These are phyloP conservation scores for Otatea glauca DNA, from an alignment of 176 grass and related monocot species.

Conservation along the genomic window DNA sequence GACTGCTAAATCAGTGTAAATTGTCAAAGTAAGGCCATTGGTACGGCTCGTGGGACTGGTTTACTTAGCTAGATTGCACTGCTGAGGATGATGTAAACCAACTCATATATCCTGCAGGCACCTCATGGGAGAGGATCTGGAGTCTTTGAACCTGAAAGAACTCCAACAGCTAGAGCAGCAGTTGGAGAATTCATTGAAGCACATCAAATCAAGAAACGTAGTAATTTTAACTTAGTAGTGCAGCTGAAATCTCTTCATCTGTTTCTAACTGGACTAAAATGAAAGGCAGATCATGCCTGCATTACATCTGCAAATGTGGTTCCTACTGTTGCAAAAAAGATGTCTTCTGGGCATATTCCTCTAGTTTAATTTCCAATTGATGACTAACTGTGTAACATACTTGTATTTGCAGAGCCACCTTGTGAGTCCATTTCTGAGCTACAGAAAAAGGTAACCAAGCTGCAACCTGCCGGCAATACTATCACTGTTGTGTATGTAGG, in stretches of 20 bases:
- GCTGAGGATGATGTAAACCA: neutral
- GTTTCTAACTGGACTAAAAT: conserved; percentile 19
- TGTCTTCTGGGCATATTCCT: neutral
- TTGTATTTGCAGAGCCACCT: conserved; percentile 62
- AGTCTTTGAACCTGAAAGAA: conserved; percentile 66
- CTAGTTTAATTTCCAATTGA: neutral
- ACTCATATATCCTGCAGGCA: conserved; percentile 52
- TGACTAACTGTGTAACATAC: neutral
- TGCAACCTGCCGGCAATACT: neutral
- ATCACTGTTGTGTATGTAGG: neutral
- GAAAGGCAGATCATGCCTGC: neutral
- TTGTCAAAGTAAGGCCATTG: too few species aligned
- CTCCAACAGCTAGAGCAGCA: conserved; percentile 85
- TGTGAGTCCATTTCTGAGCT: conserved; percentile 71
- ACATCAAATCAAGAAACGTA: conserved; percentile 81
- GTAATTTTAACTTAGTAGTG: conserved; percentile 26
- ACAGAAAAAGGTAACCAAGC: conserved; percentile 60
- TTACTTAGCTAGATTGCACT: neutral
- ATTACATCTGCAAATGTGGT: neutral
- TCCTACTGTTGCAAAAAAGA: neutral
- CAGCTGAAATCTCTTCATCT: neutral
- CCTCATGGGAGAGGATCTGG: conserved; percentile 79
- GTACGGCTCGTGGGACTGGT: too few species aligned
- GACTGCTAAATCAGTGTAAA: too few species aligned
- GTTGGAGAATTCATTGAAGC: conserved; percentile 74